Conservation (phyloP, 176 grass and related monocot species). For the Oryza meyeriana region DNA sequence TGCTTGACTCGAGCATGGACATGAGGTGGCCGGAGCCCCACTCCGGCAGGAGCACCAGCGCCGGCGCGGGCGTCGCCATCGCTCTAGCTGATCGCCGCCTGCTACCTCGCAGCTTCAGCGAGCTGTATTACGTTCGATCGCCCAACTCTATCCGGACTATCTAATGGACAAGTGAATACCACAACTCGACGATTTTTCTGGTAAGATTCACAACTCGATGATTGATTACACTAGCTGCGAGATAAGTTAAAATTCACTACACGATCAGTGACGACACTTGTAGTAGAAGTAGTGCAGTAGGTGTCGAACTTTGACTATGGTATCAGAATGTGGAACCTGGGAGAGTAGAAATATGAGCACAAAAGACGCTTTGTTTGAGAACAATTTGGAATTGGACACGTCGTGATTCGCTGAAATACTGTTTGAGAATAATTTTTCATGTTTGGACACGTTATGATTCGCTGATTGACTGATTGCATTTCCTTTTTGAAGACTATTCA, state of each 20-base stretch:
- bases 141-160: background rate
- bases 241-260: background rate
- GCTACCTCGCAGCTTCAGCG: background rate
- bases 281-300: background rate
- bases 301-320: background rate
- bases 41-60: conserved; percentile 45
- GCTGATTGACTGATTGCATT: background rate
- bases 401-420: no score
- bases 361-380: background rate
- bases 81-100: background rate
- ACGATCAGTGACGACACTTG: background rate
- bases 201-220: no score
- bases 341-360: background rate
- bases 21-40: conserved; percentile 60
- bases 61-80: background rate
- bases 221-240: no score
- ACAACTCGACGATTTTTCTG: background rate
- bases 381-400: no score
- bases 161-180: background rate
- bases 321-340: background rate
- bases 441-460: background rate
- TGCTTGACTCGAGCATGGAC: conserved; percentile 62
- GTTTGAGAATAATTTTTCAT: background rate
- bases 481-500: background rate
- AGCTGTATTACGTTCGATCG: background rate